Evolutionary conservation across 192 early-diverging fungal species (phyloP).

Genomic region (Powellomyces hirtus): DNA sequence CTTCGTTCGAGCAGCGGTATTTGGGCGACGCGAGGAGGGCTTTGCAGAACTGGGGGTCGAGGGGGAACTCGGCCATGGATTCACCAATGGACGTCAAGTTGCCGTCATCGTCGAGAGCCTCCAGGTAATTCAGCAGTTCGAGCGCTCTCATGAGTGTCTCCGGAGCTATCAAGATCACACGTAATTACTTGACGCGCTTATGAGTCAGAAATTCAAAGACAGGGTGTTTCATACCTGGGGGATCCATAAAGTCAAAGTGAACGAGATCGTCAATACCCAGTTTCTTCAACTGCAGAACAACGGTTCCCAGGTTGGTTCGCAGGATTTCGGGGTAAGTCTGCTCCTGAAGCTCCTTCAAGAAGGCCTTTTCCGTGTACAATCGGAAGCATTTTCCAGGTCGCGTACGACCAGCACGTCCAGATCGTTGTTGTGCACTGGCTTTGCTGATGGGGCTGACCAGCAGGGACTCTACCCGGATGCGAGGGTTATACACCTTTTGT

Average conservation of each 20-base stretch:
- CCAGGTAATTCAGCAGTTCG: constrained; percentile 93
- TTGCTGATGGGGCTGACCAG: constrained; percentile 93
- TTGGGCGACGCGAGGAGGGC: constrained; percentile 84
- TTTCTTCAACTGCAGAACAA: constrained; percentile 97
- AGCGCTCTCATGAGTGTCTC: constrained; percentile 98
- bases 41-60: constrained; percentile 95
- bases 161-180: too few relatives aligned
- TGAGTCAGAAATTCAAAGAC: too few relatives aligned
- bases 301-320: constrained; percentile 91
- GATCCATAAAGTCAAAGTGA: constrained; percentile 99
- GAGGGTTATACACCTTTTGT: constrained; percentile 98
- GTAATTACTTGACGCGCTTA: too few relatives aligned
- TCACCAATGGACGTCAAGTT: constrained; percentile 82
- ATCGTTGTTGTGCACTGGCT: constrained; percentile 93
- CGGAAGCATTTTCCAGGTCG: constrained; percentile 97
- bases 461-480: constrained; percentile 89
- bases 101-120: constrained; percentile 92
- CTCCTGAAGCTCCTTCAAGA: constrained; percentile 88
- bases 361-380: constrained; percentile 97
- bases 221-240: too few relatives aligned
- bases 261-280: constrained; percentile 96
- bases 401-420: constrained; percentile 98
- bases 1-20: constrained; percentile 90
- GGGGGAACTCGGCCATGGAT: constrained; percentile 92
- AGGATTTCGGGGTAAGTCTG: constrained; percentile 99